Percentiles rank a stretch among this genome's conserved stretches.
phyloP scores from a whole-genome alignment of 768 basidiomycete genomes.

The Trametes punicea region DNA sequence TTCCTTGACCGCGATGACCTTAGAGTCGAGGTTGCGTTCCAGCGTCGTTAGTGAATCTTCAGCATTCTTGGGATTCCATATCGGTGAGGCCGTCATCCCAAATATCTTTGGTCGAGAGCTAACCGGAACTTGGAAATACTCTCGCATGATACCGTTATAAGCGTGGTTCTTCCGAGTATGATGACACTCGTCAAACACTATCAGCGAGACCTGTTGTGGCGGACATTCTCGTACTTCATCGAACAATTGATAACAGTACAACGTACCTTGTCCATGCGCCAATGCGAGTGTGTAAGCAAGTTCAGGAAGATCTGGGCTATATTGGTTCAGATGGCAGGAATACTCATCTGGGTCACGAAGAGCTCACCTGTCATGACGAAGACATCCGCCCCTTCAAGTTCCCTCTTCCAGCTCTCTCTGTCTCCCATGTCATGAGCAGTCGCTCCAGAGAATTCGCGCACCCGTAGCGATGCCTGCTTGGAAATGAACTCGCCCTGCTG shows the following conservation, averaged over 20 bases:
- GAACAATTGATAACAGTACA: background rate
- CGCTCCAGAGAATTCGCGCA: conserved; percentile 67
- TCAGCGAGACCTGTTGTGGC: conserved; percentile 44
- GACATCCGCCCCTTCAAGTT: conserved; percentile 65
- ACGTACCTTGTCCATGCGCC: conserved; percentile 61
- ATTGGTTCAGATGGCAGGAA: background rate
- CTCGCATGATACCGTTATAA: conserved; percentile 55
- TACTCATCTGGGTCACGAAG: background rate
- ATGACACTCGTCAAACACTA: conserved; percentile 59
- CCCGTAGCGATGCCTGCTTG: conserved; percentile 61
- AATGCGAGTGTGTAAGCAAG: conserved; percentile 76
- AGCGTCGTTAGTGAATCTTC: conserved; percentile 56
- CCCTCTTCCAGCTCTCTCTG: conserved; percentile 57
- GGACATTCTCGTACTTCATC: background rate
- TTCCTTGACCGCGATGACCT: conserved; percentile 70
- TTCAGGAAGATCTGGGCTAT: conserved; percentile 82
- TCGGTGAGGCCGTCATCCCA: conserved; percentile 90
- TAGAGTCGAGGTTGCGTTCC: conserved; percentile 70
- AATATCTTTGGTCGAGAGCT: conserved; percentile 74
- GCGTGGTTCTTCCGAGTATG: conserved; percentile 55
- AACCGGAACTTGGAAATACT: conserved; percentile 46
- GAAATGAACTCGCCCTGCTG: conserved; percentile 73
- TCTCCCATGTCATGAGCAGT: conserved; percentile 71
- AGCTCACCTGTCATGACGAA: conserved; percentile 77
- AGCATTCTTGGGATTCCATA: conserved; percentile 76